Evolutionary conservation across 441 rosid genomes (phyloP).

Genomic region (Euphorbia celastroides): DNA sequence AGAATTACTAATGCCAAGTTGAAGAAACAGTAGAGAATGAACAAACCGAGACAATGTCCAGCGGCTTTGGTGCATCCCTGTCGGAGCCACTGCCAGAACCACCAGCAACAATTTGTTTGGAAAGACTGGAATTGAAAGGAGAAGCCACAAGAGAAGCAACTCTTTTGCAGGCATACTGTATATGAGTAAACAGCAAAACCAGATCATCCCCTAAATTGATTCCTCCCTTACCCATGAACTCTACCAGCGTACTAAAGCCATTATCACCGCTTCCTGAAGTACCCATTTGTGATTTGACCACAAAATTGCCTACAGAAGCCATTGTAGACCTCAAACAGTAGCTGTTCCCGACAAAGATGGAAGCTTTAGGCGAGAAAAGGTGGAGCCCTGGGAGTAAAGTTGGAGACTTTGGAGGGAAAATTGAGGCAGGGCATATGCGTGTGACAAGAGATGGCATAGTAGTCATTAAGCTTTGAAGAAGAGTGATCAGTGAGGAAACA

Average conservation of each 20-base stretch:
- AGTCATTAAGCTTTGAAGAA: neutral
- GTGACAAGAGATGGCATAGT: slow-evolving; percentile 29
- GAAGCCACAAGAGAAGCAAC: slow-evolving; percentile 86
- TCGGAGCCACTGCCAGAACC: slow-evolving; percentile 35
- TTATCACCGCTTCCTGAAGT: slow-evolving; percentile 18
- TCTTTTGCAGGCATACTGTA: slow-evolving; percentile 85
- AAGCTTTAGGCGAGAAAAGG: slow-evolving; percentile 11
- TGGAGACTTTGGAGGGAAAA: slow-evolving; percentile 23
- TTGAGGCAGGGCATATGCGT: slow-evolving; percentile 22
- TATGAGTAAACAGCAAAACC: slow-evolving; percentile 58
- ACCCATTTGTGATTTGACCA: slow-evolving; percentile 33
- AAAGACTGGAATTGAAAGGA: slow-evolving; percentile 69
- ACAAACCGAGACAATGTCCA: slow-evolving; percentile 73
- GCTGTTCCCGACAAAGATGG: neutral
- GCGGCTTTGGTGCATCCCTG: slow-evolving; percentile 84
- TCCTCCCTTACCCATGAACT: slow-evolving; percentile 56
- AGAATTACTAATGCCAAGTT: neutral
- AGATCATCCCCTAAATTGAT: slow-evolving; percentile 58
- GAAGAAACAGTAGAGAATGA: neutral
- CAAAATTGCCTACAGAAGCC: slow-evolving; percentile 47
- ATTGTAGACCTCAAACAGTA: slow-evolving; percentile 23
- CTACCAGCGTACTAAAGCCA: slow-evolving; percentile 41
- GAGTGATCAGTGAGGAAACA: neutral
- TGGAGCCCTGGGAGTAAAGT: slow-evolving; percentile 27
- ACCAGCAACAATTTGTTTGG: slow-evolving; percentile 36